Evolutionary conservation across 257 asterid species (phyloP).

Genomic region (Penstemon newberryi): DNA sequence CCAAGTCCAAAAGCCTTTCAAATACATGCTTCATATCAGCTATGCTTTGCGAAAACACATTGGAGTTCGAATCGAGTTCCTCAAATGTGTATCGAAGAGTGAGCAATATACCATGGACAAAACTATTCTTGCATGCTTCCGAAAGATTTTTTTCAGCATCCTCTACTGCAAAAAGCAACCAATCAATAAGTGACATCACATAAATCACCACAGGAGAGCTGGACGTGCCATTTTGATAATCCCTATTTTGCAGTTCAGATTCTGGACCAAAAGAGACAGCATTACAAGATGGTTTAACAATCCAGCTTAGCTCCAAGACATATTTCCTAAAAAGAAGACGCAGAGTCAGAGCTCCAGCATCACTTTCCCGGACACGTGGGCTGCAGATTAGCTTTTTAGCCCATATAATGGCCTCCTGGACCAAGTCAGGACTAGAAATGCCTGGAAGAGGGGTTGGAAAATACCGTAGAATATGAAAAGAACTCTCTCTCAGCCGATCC

Average conservation of each 20-base stretch:
- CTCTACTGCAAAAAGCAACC: conserved; percentile 79
- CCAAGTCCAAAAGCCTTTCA: conserved; percentile 79
- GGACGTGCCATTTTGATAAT: conserved; percentile 28
- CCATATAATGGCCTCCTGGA: conserved; percentile 66
- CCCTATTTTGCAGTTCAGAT: conserved; percentile 39
- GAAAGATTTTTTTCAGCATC: conserved; percentile 84
- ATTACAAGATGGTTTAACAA: conserved; percentile 52
- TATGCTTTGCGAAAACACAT: conserved; percentile 38
- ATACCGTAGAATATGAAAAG: conserved; percentile 70
- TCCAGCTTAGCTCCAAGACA: conserved; percentile 80
- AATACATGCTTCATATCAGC: conserved; percentile 58
- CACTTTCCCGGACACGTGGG: conserved; percentile 98
- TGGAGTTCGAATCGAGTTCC: conserved; percentile 85
- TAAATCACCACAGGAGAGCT: conserved; percentile 59
- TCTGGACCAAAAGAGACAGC: conserved; percentile 40
- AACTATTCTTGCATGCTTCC: conserved; percentile 86
- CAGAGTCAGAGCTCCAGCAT: conserved; percentile 94
- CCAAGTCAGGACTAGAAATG: conserved; percentile 53
- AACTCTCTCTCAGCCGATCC: conserved; percentile 84
- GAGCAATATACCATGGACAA: conserved; percentile 90
- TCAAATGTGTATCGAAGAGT: conserved; percentile 92
- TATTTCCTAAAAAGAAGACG: conserved; percentile 87
- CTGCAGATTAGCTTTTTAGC: conserved; percentile 86
- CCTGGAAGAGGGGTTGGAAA: conserved; percentile 97
- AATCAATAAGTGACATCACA: conserved; percentile 72